A percentile compares a stretch with the other conserved stretches of the same genome.
phyloP scores from a whole-genome alignment of 2,329 filamentous ascomycete genomes.

The Ambrosiella beaveri region DNA sequence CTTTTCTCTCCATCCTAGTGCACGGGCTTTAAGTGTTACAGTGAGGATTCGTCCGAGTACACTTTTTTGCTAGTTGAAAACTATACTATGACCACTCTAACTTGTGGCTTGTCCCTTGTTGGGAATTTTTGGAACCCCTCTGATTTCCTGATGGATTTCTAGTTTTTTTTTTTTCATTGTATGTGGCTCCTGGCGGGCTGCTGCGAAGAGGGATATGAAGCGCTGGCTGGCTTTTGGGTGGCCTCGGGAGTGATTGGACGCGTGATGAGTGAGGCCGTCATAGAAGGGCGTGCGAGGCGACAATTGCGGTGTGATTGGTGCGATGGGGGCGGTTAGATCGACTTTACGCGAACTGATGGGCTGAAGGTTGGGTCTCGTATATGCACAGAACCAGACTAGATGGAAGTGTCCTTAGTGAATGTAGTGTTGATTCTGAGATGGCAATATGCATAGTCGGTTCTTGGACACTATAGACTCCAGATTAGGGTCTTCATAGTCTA shows the following conservation, averaged over 20 bases:
- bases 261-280: neutral
- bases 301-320: too few species aligned
- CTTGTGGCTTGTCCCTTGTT: constrained; percentile 43
- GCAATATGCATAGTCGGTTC: too few species aligned
- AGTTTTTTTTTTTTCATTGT: constrained; percentile 25
- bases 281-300: too few species aligned
- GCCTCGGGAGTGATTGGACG: constrained; percentile 51
- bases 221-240: constrained; percentile 47
- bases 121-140: constrained; percentile 52
- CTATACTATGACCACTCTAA: constrained; percentile 56
- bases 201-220: constrained; percentile 24
- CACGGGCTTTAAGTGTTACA: constrained; percentile 62
- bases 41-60: constrained; percentile 62
- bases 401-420: too few species aligned
- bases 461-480: too few species aligned
- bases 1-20: constrained; percentile 39
- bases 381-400: too few species aligned
- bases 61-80: constrained; percentile 77
- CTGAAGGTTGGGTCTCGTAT: too few species aligned
- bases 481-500: too few species aligned
- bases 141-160: constrained; percentile 16
- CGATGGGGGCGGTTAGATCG: too few species aligned
- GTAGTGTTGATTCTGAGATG: too few species aligned
- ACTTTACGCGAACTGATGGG: too few species aligned
- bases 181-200: constrained; percentile 20